These are phyloP conservation scores for Talaromyces sp. DNA, from an alignment of 2,329 filamentous ascomycete species.

Conservation along the genomic window DNA sequence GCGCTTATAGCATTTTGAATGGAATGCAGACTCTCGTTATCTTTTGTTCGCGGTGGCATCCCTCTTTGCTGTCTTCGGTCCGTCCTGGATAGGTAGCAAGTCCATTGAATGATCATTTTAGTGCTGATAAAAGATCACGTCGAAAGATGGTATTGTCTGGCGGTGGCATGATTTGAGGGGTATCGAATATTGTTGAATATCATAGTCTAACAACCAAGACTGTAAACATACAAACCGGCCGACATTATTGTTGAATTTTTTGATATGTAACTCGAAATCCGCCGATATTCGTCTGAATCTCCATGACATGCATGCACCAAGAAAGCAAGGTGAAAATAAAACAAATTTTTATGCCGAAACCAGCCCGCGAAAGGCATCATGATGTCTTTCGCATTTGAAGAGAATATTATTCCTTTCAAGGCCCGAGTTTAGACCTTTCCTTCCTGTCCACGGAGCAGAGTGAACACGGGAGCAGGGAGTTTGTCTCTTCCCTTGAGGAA, in stretches of 20 bases:
- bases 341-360: conserved; percentile 12
- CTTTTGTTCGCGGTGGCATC: background rate
- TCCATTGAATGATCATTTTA: background rate
- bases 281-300: conserved; percentile 2
- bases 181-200: conserved; percentile 10
- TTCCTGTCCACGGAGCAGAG: conserved; percentile 69
- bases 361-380: background rate
- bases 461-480: conserved; percentile 79
- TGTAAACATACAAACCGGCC: background rate
- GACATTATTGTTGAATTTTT: conserved; percentile 7
- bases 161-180: conserved; percentile 10
- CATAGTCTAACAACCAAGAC: conserved; percentile 5
- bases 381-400: background rate
- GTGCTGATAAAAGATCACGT: background rate
- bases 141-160: background rate
- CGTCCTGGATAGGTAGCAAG: background rate
- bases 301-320: background rate
- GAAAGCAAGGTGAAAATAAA: conserved; percentile 11
- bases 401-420: background rate
- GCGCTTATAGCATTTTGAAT: background rate
- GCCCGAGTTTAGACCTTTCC: conserved; percentile 25
- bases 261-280: background rate
- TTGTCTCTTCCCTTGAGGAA: conserved; percentile 90
- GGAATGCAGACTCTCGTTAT: background rate
- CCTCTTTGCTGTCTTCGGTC: background rate